Percentiles rank a stretch among this genome's conserved stretches.
These are phyloP conservation scores for Backusella morwellensis DNA, from an alignment of 192 early-diverging fungal species.

Conservation along the genomic window DNA sequence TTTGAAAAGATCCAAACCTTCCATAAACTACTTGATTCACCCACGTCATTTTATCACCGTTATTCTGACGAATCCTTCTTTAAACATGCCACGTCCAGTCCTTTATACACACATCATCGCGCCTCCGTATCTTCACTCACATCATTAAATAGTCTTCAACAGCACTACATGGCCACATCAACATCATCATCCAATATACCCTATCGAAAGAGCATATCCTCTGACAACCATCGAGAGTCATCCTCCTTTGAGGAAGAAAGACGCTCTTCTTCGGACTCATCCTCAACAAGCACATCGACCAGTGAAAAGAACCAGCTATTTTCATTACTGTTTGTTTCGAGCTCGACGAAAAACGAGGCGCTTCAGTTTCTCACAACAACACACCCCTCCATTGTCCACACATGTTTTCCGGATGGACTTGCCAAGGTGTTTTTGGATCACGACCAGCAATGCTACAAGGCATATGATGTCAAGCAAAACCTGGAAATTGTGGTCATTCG, in stretches of 20 bases:
- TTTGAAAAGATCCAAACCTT: neutral
- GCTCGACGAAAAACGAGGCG: constrained; percentile 3
- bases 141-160: neutral
- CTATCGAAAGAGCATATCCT: neutral
- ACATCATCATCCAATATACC: neutral
- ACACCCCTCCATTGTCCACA: neutral
- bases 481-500: constrained; percentile 16
- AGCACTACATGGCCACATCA: neutral
- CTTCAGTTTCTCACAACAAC: constrained; percentile 5
- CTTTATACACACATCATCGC: neutral
- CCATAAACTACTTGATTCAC: constrained; percentile 7
- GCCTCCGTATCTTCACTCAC: neutral
- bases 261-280: neutral
- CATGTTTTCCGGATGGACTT: constrained; percentile 14
- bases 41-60: constrained; percentile 13
- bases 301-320: neutral
- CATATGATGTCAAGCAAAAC: neutral
- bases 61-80: neutral
- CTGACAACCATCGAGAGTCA: neutral
- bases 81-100: neutral
- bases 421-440: constrained; percentile 26
- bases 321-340: constrained; percentile 12
- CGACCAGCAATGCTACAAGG: constrained; percentile 17
- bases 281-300: neutral
- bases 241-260: neutral